These are phyloP conservation scores for Colletotrichum agaves DNA, from an alignment of 2,329 filamentous ascomycete genomes.

Conservation along the genomic window DNA sequence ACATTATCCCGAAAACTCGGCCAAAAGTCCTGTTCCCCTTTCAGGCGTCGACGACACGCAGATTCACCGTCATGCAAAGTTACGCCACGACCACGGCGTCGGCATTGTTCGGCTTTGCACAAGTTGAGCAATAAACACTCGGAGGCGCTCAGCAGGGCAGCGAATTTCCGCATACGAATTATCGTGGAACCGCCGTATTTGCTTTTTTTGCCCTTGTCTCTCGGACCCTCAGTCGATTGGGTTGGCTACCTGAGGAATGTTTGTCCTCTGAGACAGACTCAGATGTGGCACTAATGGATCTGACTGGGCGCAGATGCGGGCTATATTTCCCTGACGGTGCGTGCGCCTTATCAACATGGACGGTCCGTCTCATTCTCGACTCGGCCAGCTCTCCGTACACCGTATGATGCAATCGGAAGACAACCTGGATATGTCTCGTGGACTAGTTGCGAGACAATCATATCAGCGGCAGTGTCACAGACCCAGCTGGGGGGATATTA, in stretches of 20 bases:
- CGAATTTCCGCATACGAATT: conserved; percentile 5
- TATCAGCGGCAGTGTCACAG: neutral
- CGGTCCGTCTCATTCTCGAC: neutral
- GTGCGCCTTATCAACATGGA: too few relatives aligned
- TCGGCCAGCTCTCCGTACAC: neutral
- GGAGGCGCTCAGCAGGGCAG: neutral
- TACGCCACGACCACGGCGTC: conserved; percentile 38
- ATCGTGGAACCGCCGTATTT: conserved; percentile 27
- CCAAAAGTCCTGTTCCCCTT: neutral
- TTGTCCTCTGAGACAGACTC: neutral
- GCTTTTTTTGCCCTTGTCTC: conserved; percentile 18
- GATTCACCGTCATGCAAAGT: conserved; percentile 33
- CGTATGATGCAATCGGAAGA: neutral
- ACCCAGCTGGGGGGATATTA: conserved; percentile 28
- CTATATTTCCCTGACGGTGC: too few relatives aligned
- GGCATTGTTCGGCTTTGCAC: conserved; percentile 27
- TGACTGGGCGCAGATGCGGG: too few relatives aligned
- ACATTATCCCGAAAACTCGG: neutral
- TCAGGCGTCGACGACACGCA: neutral
- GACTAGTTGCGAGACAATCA: conserved; percentile 5
- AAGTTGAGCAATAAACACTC: conserved; percentile 11
- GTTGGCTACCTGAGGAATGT: neutral
- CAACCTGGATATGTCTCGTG: neutral
- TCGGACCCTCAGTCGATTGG: conserved; percentile 1
- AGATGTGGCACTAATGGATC: neutral